Percentiles rank a stretch among this genome's conserved stretches.
Conservation (phyloP, 805 yeast genomes). For the Hanseniaspora mollemarum region DNA sequence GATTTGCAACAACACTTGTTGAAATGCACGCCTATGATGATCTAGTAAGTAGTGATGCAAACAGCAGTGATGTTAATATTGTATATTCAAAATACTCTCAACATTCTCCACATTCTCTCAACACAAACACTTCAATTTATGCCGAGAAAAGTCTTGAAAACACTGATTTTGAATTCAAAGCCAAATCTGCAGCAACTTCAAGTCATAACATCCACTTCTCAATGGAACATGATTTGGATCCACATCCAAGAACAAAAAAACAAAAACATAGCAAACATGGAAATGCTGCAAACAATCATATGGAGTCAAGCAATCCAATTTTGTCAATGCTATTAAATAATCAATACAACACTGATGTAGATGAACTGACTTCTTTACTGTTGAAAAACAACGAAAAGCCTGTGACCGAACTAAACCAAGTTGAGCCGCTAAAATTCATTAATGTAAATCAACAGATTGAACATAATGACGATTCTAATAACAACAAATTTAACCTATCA, state of each 20-base stretch:
- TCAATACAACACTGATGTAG: conserved; percentile 14
- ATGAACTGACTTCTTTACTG: conserved; percentile 13
- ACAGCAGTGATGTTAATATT: neutral
- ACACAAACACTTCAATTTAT: neutral
- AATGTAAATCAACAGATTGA: neutral
- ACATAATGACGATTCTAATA: neutral
- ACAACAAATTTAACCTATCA: neutral
- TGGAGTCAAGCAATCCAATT: neutral
- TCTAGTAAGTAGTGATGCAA: neutral
- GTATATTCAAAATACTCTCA: neutral
- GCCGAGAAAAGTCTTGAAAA: neutral
- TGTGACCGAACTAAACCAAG: neutral
- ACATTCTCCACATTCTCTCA: neutral
- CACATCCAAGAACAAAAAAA: neutral
- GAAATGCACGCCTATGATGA: neutral
- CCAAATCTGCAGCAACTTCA: neutral
- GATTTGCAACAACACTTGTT: conserved; percentile 4
- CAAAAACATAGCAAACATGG: neutral
- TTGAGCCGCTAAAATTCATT: neutral
- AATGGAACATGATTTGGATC: neutral
- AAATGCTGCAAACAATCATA: neutral
- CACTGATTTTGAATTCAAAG: neutral
- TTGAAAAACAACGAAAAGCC: conserved; percentile 1
- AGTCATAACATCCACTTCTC: neutral
- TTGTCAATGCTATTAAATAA: conserved; percentile 14